Evolutionary conservation across 139 green algal genomes (phyloP).

Genomic region (Picochlorum sp.): DNA sequence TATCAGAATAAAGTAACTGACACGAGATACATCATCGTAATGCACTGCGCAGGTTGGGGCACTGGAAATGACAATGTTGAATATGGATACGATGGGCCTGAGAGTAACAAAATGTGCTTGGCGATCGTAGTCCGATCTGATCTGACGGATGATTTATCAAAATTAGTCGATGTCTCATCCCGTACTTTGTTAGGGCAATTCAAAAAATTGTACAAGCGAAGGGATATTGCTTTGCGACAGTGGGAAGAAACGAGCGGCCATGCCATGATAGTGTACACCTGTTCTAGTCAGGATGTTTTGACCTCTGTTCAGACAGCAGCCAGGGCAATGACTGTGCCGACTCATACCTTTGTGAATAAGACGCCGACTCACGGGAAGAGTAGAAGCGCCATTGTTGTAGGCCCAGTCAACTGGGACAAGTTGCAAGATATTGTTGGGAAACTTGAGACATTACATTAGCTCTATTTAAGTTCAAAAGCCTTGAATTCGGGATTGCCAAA

Average conservation of each 20-base stretch:
- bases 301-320: background rate
- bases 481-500: slow-evolving; percentile 39
- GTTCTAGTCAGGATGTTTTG: background rate
- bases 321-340: background rate
- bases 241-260: slow-evolving; percentile 4
- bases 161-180: background rate
- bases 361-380: background rate
- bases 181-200: slow-evolving; percentile 4
- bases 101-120: background rate
- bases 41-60: background rate
- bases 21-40: background rate
- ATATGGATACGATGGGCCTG: background rate
- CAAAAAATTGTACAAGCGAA: slow-evolving; percentile 19
- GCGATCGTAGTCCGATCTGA: background rate
- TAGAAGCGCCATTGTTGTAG: background rate
- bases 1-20: background rate
- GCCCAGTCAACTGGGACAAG: background rate
- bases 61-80: background rate
- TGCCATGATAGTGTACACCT: background rate
- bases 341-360: slow-evolving; percentile 1
- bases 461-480: slow-evolving; percentile 29
- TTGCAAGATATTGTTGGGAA: background rate
- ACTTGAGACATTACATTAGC: background rate
- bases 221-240: background rate
- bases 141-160: background rate